Percentiles rank a stretch among this genome's conserved stretches.
These are phyloP conservation scores for Isatis tinctoria DNA, from an alignment of 345 rosid genomes.

Conservation along the genomic window DNA sequence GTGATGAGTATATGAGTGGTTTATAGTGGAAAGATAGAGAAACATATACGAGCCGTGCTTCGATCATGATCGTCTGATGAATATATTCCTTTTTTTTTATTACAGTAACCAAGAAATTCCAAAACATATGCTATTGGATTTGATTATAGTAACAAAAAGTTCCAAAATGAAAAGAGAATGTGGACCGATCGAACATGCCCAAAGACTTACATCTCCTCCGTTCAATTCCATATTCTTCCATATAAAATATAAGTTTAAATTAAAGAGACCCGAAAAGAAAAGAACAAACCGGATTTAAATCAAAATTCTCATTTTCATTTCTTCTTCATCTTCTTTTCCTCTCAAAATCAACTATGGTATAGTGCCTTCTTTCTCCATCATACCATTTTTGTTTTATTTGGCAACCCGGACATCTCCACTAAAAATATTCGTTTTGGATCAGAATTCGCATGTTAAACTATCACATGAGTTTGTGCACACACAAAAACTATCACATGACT, in stretches of 20 bases:
- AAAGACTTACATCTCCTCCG: slow-evolving; percentile 20
- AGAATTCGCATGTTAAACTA: not conserved
- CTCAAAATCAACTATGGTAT: not conserved
- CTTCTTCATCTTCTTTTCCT: not conserved
- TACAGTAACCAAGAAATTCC: not conserved
- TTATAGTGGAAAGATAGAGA: slow-evolving; percentile 29
- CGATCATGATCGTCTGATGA: slow-evolving; percentile 12
- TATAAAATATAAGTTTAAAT: too few species aligned
- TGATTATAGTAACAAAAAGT: not conserved
- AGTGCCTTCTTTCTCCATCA: slow-evolving; percentile 26
- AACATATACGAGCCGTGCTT: not conserved
- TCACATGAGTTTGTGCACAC: too few species aligned
- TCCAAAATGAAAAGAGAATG: not conserved
- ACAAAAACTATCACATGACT: not conserved
- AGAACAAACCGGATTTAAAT: not conserved
- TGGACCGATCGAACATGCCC: slow-evolving; percentile 5
- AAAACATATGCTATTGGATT: slow-evolving; percentile 2
- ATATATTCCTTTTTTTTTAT: slow-evolving; percentile 11
- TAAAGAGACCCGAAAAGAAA: not conserved
- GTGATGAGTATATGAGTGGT: slow-evolving; percentile 12
- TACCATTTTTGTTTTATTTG: slow-evolving; percentile 8
- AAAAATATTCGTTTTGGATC: slow-evolving; percentile 19
- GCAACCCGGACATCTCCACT: slow-evolving; percentile 14
- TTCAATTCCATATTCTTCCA: slow-evolving; percentile 21
- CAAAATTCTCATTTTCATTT: slow-evolving; percentile 6